Base-by-base conservation (phyloP, 2,329 filamentous ascomycete species). In the Exophiala dermatitidis region DNA sequence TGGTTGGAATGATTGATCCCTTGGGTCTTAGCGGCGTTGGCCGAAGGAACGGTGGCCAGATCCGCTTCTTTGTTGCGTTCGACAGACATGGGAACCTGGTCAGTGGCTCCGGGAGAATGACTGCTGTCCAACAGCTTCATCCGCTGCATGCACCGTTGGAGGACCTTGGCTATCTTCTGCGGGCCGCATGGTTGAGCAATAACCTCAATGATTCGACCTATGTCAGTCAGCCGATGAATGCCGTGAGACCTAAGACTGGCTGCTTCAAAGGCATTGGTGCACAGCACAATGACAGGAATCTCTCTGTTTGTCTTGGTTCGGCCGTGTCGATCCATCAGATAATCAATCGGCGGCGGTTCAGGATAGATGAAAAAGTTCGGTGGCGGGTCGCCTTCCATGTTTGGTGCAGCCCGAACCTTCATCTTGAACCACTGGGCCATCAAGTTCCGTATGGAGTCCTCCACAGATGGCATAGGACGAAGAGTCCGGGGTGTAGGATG, bases 131-230 rank as follows among this genome's bases (percentile, higher is more conserved):
- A 42, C 40, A 57, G 50, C 40, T 58, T 51, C 36, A 58, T 40
- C 12, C 59, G 53, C 50, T 59, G 61, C 56, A 63, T 51, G 46
- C 59, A 58, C 19, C 58, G 54, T 19, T 58, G 47, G 9, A 72
- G 61, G 30, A 66, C 67, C 33, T 66, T 69, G 3, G 69, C 69
- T 43, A 73, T 56, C 44, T 72, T 73, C 48, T 72, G 68, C 5
- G 70, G 69, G 1, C 70, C 71, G 46, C 67, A 71, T 2, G 71
- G 71, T 12, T 68, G 68, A 12, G 67, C 65, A 30, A 71, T 66
- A 28, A 72, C 67, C 46, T 71, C 66, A 6, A 72, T 65, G 2
- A 66, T 63, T 10, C 63, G 54, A 1, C 68, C 65, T 34, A 70
- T 56, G 4, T 61, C 57, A 1, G 54, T 57, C 2, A 61, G 48